Conservation (phyloP, 108 stramenopile species). For the Bacterosira constricta region DNA sequence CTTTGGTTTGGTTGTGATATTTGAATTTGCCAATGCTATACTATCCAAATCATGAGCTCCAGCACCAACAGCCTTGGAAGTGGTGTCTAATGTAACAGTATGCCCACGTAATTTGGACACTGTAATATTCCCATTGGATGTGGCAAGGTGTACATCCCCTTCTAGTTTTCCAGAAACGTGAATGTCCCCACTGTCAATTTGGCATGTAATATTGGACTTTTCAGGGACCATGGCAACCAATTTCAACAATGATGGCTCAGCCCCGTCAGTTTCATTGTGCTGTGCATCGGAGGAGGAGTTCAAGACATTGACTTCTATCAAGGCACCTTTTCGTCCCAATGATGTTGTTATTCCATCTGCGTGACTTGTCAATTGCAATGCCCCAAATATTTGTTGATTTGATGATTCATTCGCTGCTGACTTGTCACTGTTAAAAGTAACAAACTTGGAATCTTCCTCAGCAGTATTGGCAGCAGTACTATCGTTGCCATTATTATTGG, state of each 20-base stretch:
- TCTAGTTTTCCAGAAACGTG: slow-evolving; percentile 68
- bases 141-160: slow-evolving; percentile 65
- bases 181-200: slow-evolving; percentile 54
- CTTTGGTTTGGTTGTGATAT: no score
- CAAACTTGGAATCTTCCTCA: no score
- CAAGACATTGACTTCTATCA: slow-evolving; percentile 29
- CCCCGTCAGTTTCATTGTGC: neutral
- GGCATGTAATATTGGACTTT: slow-evolving; percentile 70
- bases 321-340: slow-evolving; percentile 18
- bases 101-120: slow-evolving; percentile 76
- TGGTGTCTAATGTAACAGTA: slow-evolving; percentile 51
- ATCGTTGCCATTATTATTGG: neutral
- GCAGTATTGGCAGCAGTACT: no score
- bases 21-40: no score
- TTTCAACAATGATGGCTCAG: neutral
- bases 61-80: neutral
- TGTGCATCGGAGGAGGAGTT: neutral
- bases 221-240: slow-evolving; percentile 72
- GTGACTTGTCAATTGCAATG: slow-evolving; percentile 15
- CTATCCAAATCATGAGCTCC: no score
- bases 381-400: slow-evolving; percentile 6
- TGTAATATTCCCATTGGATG: slow-evolving; percentile 57
- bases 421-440: neutral
- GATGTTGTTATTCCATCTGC: slow-evolving; percentile 26
- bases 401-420: neutral